Evolutionary conservation across 495 filamentous ascomycete genomes (phyloP).

Genomic region (Chaetomidium leptoderma): DNA sequence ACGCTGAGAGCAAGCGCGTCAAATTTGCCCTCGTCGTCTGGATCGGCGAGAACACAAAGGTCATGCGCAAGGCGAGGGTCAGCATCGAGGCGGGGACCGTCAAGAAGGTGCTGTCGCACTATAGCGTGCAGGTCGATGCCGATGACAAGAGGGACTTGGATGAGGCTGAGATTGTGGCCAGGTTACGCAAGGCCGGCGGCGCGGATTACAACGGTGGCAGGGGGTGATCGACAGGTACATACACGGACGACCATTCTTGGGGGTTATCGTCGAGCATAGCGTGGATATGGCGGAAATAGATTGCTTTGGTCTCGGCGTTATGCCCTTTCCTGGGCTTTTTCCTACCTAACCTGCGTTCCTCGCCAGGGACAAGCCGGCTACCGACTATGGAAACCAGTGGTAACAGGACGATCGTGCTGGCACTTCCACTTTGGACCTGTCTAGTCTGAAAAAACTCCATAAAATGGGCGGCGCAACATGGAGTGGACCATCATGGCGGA

Average conservation of each 20-base stretch:
- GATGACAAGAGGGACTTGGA: constrained; percentile 49
- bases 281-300: constrained; percentile 11
- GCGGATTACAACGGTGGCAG: constrained; percentile 58
- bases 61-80: constrained; percentile 57
- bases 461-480: neutral
- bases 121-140: constrained; percentile 52
- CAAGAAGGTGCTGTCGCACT: constrained; percentile 51
- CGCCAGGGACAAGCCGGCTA: too few species aligned
- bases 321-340: too few species aligned
- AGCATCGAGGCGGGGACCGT: constrained; percentile 55
- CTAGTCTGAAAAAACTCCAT: too few species aligned
- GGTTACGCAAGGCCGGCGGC: constrained; percentile 52
- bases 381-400: too few species aligned
- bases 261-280: constrained; percentile 9
- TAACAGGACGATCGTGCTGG: too few species aligned
- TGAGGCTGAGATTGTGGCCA: constrained; percentile 49
- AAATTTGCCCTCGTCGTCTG: constrained; percentile 56
- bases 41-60: constrained; percentile 52
- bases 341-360: too few species aligned
- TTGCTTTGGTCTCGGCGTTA: constrained; percentile 8
- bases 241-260: neutral
- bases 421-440: too few species aligned
- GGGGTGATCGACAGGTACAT: constrained; percentile 30
- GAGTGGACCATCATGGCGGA: neutral
- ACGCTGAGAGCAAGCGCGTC: constrained; percentile 54